Base-by-base conservation (phyloP, 441 rosid genomes). In the Populus hybrid region DNA sequence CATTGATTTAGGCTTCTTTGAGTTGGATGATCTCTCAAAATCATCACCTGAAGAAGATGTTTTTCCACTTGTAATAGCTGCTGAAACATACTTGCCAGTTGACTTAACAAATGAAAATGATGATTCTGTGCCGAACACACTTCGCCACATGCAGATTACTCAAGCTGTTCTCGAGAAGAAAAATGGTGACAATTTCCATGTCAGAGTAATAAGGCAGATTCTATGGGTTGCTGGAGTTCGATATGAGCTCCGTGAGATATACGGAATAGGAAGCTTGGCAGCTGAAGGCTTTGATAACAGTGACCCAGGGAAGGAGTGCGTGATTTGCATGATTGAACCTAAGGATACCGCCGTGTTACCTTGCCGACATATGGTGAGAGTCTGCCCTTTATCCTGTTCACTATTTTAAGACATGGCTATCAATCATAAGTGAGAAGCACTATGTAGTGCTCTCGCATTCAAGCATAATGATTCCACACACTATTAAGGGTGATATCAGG, bases 241-340 rank as follows among this genome's bases (percentile, higher is more conserved):
- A 69, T 92, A 94, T 82, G 98, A 94, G 79, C 89, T 94, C 2
- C 94, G 87, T 10, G 98, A 94, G 86, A 76, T 94, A 73, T 94
- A 87, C 81, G 98, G 98, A 67, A 85, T 90, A 46, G 95, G 89
- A 74, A 89, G 82, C 86, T 86, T 90, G 1, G 82, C 84, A 19
- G 83, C 85, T n/a, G 90, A 89, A 76, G 89, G 88, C 71, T 89
- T 90, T 76, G 84, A 86, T 61, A 90, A 90, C 50, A 85, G 82
- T 86, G 95, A 88, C 82, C 84, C 86, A 4, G 97, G 98, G 76
- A 90, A 93, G 84, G 97, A 94, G 72, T 94, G 98, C 74, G 97
- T 93, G 68, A 91, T 94, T 72, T 94, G 98, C 91, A 88, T 91
- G 98, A 89, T 91, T 74, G 97, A 93, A 85, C 93, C 92, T 23